A percentile compares a stretch with the other conserved stretches of the same genome.
These are phyloP conservation scores for Phyllostachys edulis DNA, from an alignment of 176 grass and related monocot genomes.

Conservation along the genomic window DNA sequence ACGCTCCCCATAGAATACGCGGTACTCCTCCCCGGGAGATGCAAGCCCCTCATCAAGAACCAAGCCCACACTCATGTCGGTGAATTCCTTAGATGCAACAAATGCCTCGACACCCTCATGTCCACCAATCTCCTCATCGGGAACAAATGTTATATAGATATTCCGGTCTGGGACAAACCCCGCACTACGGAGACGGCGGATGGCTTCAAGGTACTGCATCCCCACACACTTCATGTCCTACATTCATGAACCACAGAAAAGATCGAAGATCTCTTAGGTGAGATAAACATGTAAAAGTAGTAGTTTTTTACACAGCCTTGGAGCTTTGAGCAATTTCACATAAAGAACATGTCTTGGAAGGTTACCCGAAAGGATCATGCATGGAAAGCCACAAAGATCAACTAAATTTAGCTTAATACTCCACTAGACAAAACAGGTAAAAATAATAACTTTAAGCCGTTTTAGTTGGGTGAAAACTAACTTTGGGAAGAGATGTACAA, in stretches of 20 bases:
- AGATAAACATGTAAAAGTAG: constrained; percentile 5
- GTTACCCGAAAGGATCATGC: neutral
- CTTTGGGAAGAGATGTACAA: neutral
- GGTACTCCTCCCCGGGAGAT: constrained; percentile 65
- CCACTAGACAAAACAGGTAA: neutral
- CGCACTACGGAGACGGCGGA: constrained; percentile 50
- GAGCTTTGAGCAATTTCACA: neutral
- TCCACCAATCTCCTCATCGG: constrained; percentile 90
- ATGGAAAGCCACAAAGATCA: neutral
- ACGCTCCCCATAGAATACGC: constrained; percentile 88
- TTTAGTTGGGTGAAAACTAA: neutral
- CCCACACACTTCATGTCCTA: constrained; percentile 99
- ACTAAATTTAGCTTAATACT: neutral
- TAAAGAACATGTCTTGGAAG: neutral
- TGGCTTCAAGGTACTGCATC: constrained; percentile 95
- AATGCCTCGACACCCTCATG: constrained; percentile 51
- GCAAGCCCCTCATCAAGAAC: constrained; percentile 90
- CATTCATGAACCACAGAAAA: constrained; percentile 1
- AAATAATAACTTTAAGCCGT: neutral
- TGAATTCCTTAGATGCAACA: constrained; percentile 62
- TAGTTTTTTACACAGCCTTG: neutral
- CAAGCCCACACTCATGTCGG: constrained; percentile 64
- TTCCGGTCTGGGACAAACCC: constrained; percentile 68
- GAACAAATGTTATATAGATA: constrained; percentile 89
- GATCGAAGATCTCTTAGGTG: neutral